A percentile compares a stretch with the other conserved stretches of the same genome.
Conservation (phyloP, 1,284 basidiomycete genomes). For the Cystobasidium pallidum region DNA sequence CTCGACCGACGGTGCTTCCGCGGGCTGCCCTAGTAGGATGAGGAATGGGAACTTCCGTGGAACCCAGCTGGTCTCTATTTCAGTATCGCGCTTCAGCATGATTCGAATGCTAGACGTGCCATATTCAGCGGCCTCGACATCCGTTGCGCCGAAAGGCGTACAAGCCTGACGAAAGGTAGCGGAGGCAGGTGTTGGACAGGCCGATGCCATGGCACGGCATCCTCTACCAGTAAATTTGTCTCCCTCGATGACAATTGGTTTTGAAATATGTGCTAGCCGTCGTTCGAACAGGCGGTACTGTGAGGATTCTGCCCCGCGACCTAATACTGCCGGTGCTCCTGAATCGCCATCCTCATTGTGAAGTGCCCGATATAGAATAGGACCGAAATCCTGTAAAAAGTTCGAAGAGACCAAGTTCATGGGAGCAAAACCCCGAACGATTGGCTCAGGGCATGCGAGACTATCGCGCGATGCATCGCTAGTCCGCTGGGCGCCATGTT, state of each 20-base stretch:
- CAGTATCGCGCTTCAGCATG: constrained; percentile 30
- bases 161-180: not conserved
- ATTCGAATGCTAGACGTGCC: constrained; percentile 37
- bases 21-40: constrained; percentile 29
- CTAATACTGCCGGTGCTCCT: constrained; percentile 14
- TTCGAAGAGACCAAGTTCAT: constrained; percentile 5
- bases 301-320: not conserved
- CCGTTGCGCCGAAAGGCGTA: not conserved
- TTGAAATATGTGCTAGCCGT: not conserved
- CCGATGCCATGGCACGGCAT: constrained; percentile 21
- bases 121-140: constrained; percentile 23
- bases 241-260: constrained; percentile 7
- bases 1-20: constrained; percentile 13
- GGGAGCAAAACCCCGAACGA: constrained; percentile 25
- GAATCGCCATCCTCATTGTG: not conserved
- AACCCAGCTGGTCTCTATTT: constrained; percentile 3
- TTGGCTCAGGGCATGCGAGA: not conserved
- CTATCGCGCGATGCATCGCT: no score
- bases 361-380: constrained; percentile 4
- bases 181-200: not conserved
- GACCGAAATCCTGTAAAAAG: constrained; percentile 37
- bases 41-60: constrained; percentile 29
- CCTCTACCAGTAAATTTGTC: constrained; percentile 36
- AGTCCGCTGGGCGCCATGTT: not conserved
- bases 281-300: constrained; percentile 23